Evolutionary conservation across 345 rosid genomes (phyloP), one percentile per base, ranked within the genome.

Genomic region (Camelina laxa): DNA sequence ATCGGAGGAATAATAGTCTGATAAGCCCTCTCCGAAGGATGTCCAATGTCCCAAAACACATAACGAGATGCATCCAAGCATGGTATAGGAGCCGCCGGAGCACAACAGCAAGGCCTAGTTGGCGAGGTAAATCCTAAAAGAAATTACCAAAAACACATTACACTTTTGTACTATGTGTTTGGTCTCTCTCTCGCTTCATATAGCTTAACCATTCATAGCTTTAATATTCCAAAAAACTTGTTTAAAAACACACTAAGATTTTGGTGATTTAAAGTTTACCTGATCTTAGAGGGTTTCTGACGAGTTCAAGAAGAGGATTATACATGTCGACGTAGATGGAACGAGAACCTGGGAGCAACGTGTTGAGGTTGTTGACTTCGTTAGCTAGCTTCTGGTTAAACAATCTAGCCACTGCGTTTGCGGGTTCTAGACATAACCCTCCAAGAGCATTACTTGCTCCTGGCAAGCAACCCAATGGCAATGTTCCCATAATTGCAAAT

Each of bases 1-100:
- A 75, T 68, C 1, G 57, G 41, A 68, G 74, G 79, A 47, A 68
- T 20, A n/a, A 75, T 69, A 51, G 50, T 60, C 38, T 71, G 70
- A 35, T 76, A 76, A 54, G 80, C 65, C 56, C 12, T 76, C 72
- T 76, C 63, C 4, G 80, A 5, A 9, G 80, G 80, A 19, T 76
- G 80, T 6, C 8, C 80, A 69, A 55, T 45, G 60, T 76, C 80
- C 80, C 72, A 76, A 76, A 76, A 77, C 60, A 70, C 76, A 63
- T 77, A 7, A 20, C 60, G 70, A 64, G 76, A 70, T 24, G 76
- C 67, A 56, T 70, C 79, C 69, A 69, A 20, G 30, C 79, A 75
- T n/a, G 67, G 72, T 13, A 55, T 3, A 4, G 58, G 70, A 60
- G 80, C 75, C 47, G 53, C 53, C 9, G 74, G 75, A 47, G 71